A percentile compares a stretch with the other conserved stretches of the same genome.
Conservation (phyloP, 2,329 filamentous ascomycete species). For the Juglanconis sp. region DNA sequence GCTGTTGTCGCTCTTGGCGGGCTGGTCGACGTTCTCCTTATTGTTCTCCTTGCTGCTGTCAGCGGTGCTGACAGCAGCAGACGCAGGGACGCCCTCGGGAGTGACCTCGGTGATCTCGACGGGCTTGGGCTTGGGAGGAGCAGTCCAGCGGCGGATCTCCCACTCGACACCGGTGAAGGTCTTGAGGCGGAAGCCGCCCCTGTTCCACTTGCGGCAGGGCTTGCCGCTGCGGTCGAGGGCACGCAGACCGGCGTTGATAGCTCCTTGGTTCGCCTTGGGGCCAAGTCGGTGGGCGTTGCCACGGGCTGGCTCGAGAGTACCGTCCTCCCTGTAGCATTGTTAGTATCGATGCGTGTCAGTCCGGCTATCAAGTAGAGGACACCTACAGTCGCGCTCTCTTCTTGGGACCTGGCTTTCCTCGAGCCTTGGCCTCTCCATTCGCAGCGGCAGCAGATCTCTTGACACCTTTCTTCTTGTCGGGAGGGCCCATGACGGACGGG, state of each 20-base stretch:
- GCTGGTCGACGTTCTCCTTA: slow-evolving; percentile 51
- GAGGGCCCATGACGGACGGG: slow-evolving; percentile 57
- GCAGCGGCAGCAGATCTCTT: slow-evolving; percentile 65
- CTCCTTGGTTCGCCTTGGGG: slow-evolving; percentile 93
- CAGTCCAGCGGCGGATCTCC: slow-evolving; percentile 80
- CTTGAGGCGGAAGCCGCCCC: slow-evolving; percentile 78
- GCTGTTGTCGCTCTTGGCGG: slow-evolving; percentile 45
- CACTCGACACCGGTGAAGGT: slow-evolving; percentile 87
- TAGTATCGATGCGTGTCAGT: background rate
- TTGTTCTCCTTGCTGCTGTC: slow-evolving; percentile 64
- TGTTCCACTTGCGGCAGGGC: slow-evolving; percentile 88
- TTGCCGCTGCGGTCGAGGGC: slow-evolving; percentile 90
- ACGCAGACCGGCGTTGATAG: slow-evolving; percentile 93
- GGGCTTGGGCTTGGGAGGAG: slow-evolving; percentile 57
- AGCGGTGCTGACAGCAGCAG: slow-evolving; percentile 38
- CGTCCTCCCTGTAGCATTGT: slow-evolving; percentile 52
- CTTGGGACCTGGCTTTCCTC: slow-evolving; percentile 91
- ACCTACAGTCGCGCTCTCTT: slow-evolving; percentile 94
- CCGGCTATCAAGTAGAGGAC: background rate
- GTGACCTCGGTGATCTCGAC: slow-evolving; percentile 43
- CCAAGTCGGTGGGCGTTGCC: slow-evolving; percentile 75
- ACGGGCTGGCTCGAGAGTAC: slow-evolving; percentile 56
- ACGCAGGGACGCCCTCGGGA: slow-evolving; percentile 40
- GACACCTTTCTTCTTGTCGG: slow-evolving; percentile 70
- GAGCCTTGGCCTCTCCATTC: slow-evolving; percentile 68